These are phyloP conservation scores for Eucalyptus erythrocorys DNA, from an alignment of 345 rosid species.

Conservation along the genomic window DNA sequence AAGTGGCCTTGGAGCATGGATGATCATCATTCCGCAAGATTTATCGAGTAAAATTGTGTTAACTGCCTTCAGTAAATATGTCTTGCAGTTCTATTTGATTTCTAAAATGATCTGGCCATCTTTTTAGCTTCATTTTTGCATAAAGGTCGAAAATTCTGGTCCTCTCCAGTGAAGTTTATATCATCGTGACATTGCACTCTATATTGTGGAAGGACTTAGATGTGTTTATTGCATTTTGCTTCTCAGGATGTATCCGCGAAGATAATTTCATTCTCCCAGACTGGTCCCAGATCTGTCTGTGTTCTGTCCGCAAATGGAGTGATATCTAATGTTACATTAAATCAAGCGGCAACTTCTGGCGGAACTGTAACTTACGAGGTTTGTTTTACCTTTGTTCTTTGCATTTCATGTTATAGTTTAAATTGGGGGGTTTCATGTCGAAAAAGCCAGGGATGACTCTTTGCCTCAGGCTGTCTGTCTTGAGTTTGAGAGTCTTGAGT, in stretches of 20 bases:
- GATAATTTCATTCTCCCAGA: slow-evolving; percentile 64
- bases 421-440: background rate
- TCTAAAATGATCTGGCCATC: background rate
- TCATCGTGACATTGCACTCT: background rate
- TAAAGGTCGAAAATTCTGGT: background rate
- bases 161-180: background rate
- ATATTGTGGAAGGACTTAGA: background rate
- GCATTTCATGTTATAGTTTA: background rate
- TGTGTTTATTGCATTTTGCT: background rate
- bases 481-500: background rate
- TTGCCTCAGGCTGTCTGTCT: background rate
- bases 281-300: slow-evolving; percentile 50
- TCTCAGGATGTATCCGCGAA: slow-evolving; percentile 51
- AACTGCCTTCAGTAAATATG: background rate
- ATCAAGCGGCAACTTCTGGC: slow-evolving; percentile 53
- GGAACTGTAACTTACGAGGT: slow-evolving; percentile 80
- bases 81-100: background rate
- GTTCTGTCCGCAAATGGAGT: slow-evolving; percentile 64
- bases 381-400: background rate
- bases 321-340: slow-evolving; percentile 60
- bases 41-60: background rate
- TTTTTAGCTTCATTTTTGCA: background rate
- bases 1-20: background rate
- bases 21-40: background rate
- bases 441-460: background rate